phyloP scores from a whole-genome alignment of 306 rosid genomes.

The Phaseolus lunatus region DNA sequence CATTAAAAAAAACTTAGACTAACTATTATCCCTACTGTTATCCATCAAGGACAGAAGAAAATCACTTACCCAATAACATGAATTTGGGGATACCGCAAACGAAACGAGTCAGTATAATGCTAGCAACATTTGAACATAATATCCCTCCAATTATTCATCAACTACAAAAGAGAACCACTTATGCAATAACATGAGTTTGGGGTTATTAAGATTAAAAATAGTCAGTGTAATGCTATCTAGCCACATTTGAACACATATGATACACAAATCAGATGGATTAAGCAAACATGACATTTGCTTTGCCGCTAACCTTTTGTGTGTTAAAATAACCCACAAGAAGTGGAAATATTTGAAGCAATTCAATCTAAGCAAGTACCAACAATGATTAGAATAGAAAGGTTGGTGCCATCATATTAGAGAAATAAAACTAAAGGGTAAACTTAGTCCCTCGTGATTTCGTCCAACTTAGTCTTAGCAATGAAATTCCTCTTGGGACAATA shows the following conservation, averaged over 20 bases:
- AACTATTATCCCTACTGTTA: conserved; percentile 27
- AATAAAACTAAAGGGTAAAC: background rate
- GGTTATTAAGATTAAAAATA: conserved; percentile 35
- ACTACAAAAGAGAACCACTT: conserved; percentile 32
- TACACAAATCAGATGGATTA: conserved; percentile 19
- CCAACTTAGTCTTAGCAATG: background rate
- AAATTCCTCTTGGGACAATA: no score
- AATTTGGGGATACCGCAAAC: conserved; percentile 25
- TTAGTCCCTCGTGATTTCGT: background rate
- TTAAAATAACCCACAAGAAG: background rate
- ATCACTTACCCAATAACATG: conserved; percentile 18
- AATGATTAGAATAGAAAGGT: conserved; percentile 5
- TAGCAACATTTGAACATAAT: background rate
- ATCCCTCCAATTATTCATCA: conserved; percentile 39
- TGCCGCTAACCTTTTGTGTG: background rate
- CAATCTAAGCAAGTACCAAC: conserved; percentile 2
- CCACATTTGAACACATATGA: background rate
- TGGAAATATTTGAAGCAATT: conserved; percentile 8
- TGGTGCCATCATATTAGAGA: conserved; percentile 2
- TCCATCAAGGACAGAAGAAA: conserved; percentile 33
- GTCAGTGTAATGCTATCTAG: background rate
- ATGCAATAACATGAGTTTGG: conserved; percentile 14
- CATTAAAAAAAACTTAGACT: no score
- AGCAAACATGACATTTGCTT: background rate
- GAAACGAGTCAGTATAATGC: conserved; percentile 20